A percentile compares a stretch with the other conserved stretches of the same genome.
These are phyloP conservation scores for Tilletia horrida DNA, from an alignment of 1,284 basidiomycete species.

Conservation along the genomic window DNA sequence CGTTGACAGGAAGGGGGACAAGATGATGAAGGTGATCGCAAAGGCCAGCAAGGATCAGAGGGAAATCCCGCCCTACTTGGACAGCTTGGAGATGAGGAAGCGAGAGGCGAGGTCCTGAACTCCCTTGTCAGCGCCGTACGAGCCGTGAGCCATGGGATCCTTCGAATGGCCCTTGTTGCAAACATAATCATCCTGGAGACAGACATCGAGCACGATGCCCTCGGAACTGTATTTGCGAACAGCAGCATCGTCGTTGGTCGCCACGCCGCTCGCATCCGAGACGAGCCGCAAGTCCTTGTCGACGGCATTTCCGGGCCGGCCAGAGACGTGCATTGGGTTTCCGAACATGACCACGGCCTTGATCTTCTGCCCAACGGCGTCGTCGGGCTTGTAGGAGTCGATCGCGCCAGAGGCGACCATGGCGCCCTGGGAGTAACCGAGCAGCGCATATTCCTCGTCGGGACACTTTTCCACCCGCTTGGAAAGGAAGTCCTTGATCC, in stretches of 20 bases:
- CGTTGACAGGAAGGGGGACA: too few species aligned
- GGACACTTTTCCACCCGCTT: not conserved
- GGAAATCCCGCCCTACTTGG: not conserved
- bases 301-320: not conserved
- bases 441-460: not conserved
- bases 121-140: not conserved
- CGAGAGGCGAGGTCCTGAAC: not conserved
- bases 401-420: not conserved
- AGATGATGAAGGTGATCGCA: too few species aligned
- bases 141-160: not conserved
- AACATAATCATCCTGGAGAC: not conserved
- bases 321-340: not conserved
- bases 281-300: not conserved
- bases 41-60: too few species aligned
- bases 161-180: not conserved
- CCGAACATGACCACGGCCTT: not conserved
- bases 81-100: not conserved
- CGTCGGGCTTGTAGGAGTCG: not conserved
- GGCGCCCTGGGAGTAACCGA: conserved; percentile 13
- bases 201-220: not conserved
- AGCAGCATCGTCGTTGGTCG: too few species aligned
- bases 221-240: too few species aligned
- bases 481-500: not conserved
- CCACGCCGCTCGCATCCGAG: too few species aligned
- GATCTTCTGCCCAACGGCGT: not conserved